These are phyloP conservation scores for Dryadomyces quercus-mongolicae DNA, from an alignment of 2,329 filamentous ascomycete species.

Conservation along the genomic window DNA sequence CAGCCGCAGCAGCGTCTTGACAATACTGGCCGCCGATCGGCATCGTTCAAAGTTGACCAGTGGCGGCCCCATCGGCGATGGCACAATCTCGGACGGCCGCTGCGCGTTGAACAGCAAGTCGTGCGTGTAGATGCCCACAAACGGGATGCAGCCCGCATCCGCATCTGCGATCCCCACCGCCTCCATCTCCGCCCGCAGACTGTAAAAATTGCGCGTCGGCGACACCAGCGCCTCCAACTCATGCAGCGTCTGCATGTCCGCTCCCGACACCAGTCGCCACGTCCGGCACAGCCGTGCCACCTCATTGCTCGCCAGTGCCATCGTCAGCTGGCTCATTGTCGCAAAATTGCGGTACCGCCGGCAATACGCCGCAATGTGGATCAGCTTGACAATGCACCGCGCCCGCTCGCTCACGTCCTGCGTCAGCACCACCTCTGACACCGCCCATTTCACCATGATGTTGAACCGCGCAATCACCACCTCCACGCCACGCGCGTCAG, in stretches of 20 bases:
- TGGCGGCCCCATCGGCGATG: constrained; percentile 46
- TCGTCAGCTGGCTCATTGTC: constrained; percentile 68
- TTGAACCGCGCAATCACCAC: constrained; percentile 81
- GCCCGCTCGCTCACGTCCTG: constrained; percentile 60
- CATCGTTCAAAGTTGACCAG: constrained; percentile 77
- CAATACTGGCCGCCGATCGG: constrained; percentile 60
- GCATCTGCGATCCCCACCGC: constrained; percentile 35
- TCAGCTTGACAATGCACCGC: constrained; percentile 65
- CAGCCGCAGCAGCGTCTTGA: constrained; percentile 69
- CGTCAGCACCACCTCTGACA: constrained; percentile 69
- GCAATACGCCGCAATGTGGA: constrained; percentile 69
- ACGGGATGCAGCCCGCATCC: constrained; percentile 67
- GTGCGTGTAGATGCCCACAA: constrained; percentile 74
- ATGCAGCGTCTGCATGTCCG: constrained; percentile 52
- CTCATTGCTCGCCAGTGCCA: constrained; percentile 65
- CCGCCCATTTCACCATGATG: constrained; percentile 76
- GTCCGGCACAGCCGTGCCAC: constrained; percentile 55
- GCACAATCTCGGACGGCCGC: constrained; percentile 61
- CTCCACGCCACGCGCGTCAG: constrained; percentile 64
- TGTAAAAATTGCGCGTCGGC: constrained; percentile 66
- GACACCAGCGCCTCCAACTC: constrained; percentile 64
- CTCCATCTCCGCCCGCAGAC: constrained; percentile 71
- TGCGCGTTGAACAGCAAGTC: constrained; percentile 74
- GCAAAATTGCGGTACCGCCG: constrained; percentile 71
- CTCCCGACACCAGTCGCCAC: constrained; percentile 56